Evolutionary conservation across 495 filamentous ascomycete species (phyloP).

Genomic region (Tuber magnatum): DNA sequence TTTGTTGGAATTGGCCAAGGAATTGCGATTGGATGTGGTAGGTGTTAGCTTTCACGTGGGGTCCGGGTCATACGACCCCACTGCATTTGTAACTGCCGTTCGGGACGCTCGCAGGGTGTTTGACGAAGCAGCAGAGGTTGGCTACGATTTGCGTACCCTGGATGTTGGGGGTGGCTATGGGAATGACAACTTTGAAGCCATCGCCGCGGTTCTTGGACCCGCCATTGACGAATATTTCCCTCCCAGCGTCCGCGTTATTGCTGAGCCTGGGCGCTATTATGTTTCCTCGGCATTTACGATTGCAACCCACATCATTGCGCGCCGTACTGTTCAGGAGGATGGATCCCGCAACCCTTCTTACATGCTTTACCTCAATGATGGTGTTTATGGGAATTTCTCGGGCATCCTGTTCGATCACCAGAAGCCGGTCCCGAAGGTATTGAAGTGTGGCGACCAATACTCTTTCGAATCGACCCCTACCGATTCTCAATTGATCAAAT

Average conservation of each 20-base stretch:
- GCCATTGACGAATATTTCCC: constrained; percentile 86
- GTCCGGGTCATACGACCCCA: constrained; percentile 84
- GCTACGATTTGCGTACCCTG: constrained; percentile 73
- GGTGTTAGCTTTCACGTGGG: constrained; percentile 98
- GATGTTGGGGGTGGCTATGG: constrained; percentile 94
- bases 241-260: constrained; percentile 73
- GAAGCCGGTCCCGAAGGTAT: constrained; percentile 72
- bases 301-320: constrained; percentile 91
- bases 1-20: constrained; percentile 71
- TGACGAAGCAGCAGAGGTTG: constrained; percentile 70
- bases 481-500: constrained; percentile 48
- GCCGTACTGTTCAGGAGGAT: constrained; percentile 68
- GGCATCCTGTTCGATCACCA: constrained; percentile 99
- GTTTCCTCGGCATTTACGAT: constrained; percentile 87
- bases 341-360: constrained; percentile 57
- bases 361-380: constrained; percentile 96
- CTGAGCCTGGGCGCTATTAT: constrained; percentile 93
- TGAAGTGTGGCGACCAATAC: constrained; percentile 56
- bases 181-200: constrained; percentile 79
- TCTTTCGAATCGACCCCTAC: constrained; percentile 49
- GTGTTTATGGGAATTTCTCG: constrained; percentile 95
- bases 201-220: constrained; percentile 70
- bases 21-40: constrained; percentile 89
- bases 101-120: constrained; percentile 83
- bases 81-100: constrained; percentile 81